phyloP scores from a whole-genome alignment of 345 rosid species.

The Lepidium didymum region DNA sequence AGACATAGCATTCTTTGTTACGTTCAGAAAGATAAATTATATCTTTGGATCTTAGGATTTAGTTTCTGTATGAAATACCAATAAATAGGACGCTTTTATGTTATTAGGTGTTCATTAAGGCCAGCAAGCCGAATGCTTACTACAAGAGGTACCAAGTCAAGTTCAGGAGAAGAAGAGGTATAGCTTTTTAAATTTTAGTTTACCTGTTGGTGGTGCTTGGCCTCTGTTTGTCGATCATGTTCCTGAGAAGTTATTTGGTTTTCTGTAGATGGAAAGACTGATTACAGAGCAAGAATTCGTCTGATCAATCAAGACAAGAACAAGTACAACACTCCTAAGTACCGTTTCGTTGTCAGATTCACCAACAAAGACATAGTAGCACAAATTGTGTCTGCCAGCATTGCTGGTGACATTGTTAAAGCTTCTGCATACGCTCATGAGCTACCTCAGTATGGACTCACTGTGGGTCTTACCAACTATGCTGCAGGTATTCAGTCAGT shows the following conservation, averaged over 20 bases:
- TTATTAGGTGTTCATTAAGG: conserved; percentile 43
- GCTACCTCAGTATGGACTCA: conserved; percentile 55
- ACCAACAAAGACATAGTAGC: conserved; percentile 62
- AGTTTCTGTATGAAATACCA: not conserved
- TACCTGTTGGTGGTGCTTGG: not conserved
- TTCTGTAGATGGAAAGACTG: conserved; percentile 62
- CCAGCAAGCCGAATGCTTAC: conserved; percentile 50
- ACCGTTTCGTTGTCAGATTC: conserved; percentile 60
- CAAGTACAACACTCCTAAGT: conserved; percentile 69
- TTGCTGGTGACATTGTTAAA: conserved; percentile 54
- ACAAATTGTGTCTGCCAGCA: conserved; percentile 46
- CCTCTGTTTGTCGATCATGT: not conserved
- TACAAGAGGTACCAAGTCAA: conserved; percentile 68
- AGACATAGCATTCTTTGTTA: not conserved
- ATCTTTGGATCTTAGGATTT: not conserved
- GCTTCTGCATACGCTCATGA: conserved; percentile 67
- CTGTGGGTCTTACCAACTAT: conserved; percentile 66
- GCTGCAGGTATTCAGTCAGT: conserved; percentile 49
- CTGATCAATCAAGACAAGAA: conserved; percentile 69
- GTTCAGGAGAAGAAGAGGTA: conserved; percentile 69
- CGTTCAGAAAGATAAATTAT: not conserved
- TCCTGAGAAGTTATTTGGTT: not conserved
- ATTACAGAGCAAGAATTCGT: conserved; percentile 64
- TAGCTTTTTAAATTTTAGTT: not conserved
- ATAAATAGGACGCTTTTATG: not conserved